Evolutionary conservation across 129 eudicot species (phyloP).

Genomic region (Flaveria ramosissima): DNA sequence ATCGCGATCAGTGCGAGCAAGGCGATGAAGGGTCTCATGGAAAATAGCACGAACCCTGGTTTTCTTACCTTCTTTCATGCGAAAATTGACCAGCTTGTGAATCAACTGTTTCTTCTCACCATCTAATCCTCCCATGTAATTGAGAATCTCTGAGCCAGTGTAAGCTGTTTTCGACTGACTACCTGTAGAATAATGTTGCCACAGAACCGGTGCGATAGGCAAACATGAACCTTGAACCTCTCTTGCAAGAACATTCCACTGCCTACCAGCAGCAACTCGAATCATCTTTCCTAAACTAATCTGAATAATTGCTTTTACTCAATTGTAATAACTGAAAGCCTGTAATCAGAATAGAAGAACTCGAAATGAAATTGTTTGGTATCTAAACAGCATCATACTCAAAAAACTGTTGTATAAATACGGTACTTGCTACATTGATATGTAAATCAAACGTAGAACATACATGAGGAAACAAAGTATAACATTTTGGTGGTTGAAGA

Average conservation of each 20-base stretch:
- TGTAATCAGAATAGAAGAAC: not conserved
- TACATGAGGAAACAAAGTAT: not conserved
- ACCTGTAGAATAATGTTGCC: constrained; percentile 26
- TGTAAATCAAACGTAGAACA: not conserved
- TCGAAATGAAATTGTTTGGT: not conserved
- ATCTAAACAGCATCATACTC: not conserved
- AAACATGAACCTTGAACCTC: constrained; percentile 19
- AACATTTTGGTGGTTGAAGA: not conserved
- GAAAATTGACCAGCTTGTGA: constrained; percentile 40
- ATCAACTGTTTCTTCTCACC: constrained; percentile 35
- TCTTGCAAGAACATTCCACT: constrained; percentile 19
- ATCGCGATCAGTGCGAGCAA: constrained; percentile 37
- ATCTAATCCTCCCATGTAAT: constrained; percentile 41
- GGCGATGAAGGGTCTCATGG: constrained; percentile 32
- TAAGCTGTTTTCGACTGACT: constrained; percentile 29
- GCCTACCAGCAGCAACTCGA: constrained; percentile 28
- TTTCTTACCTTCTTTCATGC: constrained; percentile 43
- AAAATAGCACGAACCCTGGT: constrained; percentile 38
- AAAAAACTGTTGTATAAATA: not conserved
- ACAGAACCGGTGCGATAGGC: constrained; percentile 12
- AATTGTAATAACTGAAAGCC: not conserved
- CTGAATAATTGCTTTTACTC: not conserved
- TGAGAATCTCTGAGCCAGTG: constrained; percentile 39
- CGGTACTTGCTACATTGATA: not conserved
- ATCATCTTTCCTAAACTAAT: constrained; percentile 23